Base-by-base conservation (phyloP, 202 grass and related monocot genomes). In the Cymbopogon flexuosus region DNA sequence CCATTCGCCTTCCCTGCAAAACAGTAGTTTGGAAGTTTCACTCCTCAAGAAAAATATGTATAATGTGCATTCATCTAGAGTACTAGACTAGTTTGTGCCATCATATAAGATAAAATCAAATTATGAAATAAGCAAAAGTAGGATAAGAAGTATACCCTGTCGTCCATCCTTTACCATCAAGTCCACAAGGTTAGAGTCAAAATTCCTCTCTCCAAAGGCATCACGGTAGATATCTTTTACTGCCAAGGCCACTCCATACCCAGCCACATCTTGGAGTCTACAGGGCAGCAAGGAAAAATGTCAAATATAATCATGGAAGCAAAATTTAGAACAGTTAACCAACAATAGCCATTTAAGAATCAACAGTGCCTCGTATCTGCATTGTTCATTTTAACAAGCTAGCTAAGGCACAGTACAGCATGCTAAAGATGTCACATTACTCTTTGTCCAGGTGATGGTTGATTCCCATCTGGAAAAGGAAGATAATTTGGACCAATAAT, bases 171-270 rank as follows among this genome's bases (percentile, higher is more conserved):
- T 24, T 19, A 88, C 68, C 92, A 99, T 88, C 78, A 96, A 84
- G 6, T 87, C 80, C 43, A 93, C 69, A 46, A 99, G 72, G 34
- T 82, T 22, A 31, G 92, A 90, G 5, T 75, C 0, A 1, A 93
- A 87, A 84, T 78, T 88, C 1, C 96, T 91, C 57, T 87, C 86
- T 68, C 62, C 87, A 49, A 99, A 99, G 43, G 96, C 90, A 73
- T 76, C 10, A 61, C 65, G 62, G 67, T 88, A 99, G 42, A 99
- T 99, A 70, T 68, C 80, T 81, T 81, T 96, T 43, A 99, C 96
- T 73, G 96, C 96, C 87, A 99, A 66, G 54, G 88, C 88, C 71
- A 99, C 96, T 80, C 96, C 96, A 90, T 99, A 99, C 83, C 96
- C 96, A 88, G 96, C 96, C 40, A 99, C 52, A 87, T 99, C 96